Conservation (phyloP, 2,329 filamentous ascomycete species). For the Madurella mycetomatis region DNA sequence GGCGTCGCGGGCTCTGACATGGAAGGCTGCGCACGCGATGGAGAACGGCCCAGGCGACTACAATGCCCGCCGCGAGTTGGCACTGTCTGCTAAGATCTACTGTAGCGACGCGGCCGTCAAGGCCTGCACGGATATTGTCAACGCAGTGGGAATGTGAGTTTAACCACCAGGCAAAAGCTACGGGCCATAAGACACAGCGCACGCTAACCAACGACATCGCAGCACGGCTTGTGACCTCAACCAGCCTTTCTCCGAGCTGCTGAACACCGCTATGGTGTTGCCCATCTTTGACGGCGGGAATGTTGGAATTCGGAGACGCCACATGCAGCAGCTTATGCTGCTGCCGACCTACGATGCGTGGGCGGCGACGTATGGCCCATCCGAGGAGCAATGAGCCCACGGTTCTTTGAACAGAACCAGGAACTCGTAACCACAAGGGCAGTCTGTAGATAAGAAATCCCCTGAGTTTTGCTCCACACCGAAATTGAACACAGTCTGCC, state of each 20-base stretch:
- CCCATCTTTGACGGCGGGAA: conserved; percentile 53
- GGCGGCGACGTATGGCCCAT: conserved; percentile 32
- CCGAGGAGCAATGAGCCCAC: background rate
- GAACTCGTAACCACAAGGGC: no score
- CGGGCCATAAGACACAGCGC: no score
- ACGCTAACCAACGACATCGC: conserved; percentile 9
- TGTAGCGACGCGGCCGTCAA: conserved; percentile 47
- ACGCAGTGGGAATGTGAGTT: conserved; percentile 46
- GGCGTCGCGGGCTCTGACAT: conserved; percentile 45
- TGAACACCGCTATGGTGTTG: conserved; percentile 43
- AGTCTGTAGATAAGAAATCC: no score
- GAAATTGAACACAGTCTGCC: no score
- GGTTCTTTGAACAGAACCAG: no score
- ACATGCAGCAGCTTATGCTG: conserved; percentile 43
- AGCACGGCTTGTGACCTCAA: conserved; percentile 39
- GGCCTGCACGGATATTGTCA: conserved; percentile 46
- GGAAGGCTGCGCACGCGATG: conserved; percentile 46
- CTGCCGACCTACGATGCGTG: conserved; percentile 43
- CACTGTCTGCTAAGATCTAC: conserved; percentile 48
- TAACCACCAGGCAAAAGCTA: background rate
- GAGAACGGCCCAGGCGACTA: conserved; percentile 39
- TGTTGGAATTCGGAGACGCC: conserved; percentile 46
- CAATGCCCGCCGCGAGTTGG: conserved; percentile 40
- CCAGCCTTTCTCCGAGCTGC: conserved; percentile 39
- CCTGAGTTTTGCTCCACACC: no score